Evolutionary conservation across 306 rosid genomes (phyloP).

Genomic region (Medicago arabica): DNA sequence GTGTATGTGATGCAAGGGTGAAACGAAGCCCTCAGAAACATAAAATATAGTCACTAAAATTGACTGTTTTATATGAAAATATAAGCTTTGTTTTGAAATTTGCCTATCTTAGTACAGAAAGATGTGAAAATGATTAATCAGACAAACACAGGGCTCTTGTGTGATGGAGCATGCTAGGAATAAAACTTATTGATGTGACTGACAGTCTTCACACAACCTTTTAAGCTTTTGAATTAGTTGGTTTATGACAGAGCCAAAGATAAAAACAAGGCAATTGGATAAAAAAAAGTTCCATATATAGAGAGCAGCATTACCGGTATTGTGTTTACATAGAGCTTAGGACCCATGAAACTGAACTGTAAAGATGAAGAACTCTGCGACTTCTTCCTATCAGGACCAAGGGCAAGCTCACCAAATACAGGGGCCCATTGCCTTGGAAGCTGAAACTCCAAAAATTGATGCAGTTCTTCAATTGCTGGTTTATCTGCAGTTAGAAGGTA

Average conservation of each 20-base stretch:
- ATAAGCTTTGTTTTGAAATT: neutral
- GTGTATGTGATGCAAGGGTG: conserved; percentile 17
- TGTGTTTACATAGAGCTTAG: conserved; percentile 84
- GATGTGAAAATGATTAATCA: neutral
- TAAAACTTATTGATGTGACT: too few relatives aligned
- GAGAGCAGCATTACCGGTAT: conserved; percentile 57
- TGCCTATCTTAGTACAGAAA: neutral
- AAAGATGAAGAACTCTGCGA: conserved; percentile 64
- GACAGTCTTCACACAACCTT: too few relatives aligned
- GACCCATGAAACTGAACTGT: conserved; percentile 91
- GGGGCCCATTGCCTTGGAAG: conserved; percentile 93
- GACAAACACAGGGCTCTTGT: neutral
- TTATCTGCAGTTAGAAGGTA: conserved; percentile 61
- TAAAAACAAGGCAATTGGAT: conserved; percentile 1
- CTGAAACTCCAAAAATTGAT: conserved; percentile 83
- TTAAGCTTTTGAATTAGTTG: neutral
- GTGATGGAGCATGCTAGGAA: too few relatives aligned
- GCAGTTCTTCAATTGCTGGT: conserved; percentile 70
- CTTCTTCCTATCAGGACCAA: conserved; percentile 79
- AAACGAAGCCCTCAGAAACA: neutral
- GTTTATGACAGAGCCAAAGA: conserved; percentile 13
- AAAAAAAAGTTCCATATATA: conserved; percentile 18
- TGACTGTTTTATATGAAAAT: neutral
- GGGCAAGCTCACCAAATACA: conserved; percentile 81
- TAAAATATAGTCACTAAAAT: neutral